A percentile compares a stretch with the other conserved stretches of the same genome.
Conservation (phyloP, 352 stramenopile species). For the Hyaloperonospora arabidopsidis region DNA sequence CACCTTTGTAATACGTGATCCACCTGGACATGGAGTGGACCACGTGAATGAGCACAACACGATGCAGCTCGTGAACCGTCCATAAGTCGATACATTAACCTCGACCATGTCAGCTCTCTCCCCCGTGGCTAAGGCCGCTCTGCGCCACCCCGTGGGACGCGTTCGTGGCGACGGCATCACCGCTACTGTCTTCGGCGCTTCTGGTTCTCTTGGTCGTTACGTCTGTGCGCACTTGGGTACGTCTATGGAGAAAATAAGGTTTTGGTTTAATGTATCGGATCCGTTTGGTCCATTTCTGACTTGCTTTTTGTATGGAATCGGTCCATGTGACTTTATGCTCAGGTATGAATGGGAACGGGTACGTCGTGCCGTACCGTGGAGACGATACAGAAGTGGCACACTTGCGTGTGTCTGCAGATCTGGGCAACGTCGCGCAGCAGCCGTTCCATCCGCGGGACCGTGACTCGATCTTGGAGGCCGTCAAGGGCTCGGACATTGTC, state of each 20-base stretch:
- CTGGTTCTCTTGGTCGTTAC: slow-evolving; percentile 93
- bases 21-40: neutral
- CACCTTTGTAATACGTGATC: too few relatives aligned
- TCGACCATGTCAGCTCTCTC: slow-evolving; percentile 71
- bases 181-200: slow-evolving; percentile 92
- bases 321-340: neutral
- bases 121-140: slow-evolving; percentile 59
- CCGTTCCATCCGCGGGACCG: slow-evolving; percentile 86
- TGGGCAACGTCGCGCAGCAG: slow-evolving; percentile 83
- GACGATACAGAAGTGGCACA: slow-evolving; percentile 91
- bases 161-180: slow-evolving; percentile 77
- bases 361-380: slow-evolving; percentile 87
- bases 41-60: neutral
- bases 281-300: too few relatives aligned
- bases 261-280: too few relatives aligned
- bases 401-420: slow-evolving; percentile 90
- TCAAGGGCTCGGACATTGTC: slow-evolving; percentile 91
- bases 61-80: neutral
- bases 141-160: slow-evolving; percentile 73
- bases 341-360: slow-evolving; percentile 71
- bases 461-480: slow-evolving; percentile 88
- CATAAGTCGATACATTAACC: slow-evolving; percentile 5
- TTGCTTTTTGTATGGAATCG: neutral
- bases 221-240: slow-evolving; percentile 90
- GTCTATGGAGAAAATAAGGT: too few relatives aligned